phyloP scores from a whole-genome alignment of 306 rosid genomes.

The Prunus campanulata region DNA sequence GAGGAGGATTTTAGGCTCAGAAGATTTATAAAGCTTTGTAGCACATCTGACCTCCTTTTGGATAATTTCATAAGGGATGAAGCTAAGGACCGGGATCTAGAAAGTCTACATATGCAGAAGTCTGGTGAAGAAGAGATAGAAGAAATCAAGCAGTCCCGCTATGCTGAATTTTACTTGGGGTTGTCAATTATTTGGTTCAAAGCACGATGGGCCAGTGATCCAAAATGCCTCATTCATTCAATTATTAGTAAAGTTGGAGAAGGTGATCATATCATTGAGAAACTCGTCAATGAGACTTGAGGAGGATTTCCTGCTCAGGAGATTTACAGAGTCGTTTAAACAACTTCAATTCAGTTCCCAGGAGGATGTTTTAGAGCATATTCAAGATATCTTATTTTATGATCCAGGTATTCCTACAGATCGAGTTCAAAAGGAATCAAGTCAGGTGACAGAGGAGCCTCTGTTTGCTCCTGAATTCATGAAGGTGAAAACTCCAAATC shows the following conservation, averaged over 20 bases:
- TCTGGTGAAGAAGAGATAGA: background rate
- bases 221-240: background rate
- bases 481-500: background rate
- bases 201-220: background rate
- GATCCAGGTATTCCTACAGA: no score
- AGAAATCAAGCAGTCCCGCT: background rate
- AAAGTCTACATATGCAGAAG: background rate
- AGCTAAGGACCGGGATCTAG: background rate
- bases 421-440: no score
- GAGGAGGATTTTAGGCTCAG: slow-evolving; percentile 4
- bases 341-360: background rate
- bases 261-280: background rate
- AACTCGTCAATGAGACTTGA: background rate
- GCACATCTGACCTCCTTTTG: background rate
- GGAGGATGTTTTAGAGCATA: background rate
- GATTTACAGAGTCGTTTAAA: background rate
- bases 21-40: background rate
- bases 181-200: background rate
- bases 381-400: background rate
- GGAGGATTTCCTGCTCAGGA: background rate
- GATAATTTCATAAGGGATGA: background rate
- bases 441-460: no score
- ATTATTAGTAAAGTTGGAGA: background rate
- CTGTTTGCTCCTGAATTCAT: background rate
- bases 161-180: background rate